Evolutionary conservation across 306 rosid species (phyloP).

Genomic region (Sicyos baderoa): DNA sequence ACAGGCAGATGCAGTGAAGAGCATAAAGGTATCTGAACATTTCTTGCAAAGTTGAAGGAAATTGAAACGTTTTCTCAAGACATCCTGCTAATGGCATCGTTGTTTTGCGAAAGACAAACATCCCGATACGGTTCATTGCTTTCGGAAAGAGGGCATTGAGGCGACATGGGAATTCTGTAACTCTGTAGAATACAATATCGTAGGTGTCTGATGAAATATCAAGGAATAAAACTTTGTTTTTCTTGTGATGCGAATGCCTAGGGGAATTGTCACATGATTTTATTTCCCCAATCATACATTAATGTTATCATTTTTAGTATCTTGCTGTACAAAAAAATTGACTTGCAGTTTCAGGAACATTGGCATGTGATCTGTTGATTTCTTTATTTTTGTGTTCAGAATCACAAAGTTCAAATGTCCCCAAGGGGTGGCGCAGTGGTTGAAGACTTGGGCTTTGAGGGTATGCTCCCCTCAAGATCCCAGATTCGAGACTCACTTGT

Average conservation of each 20-base stretch:
- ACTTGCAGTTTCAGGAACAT: slow-evolving; percentile 7
- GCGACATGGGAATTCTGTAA: neutral
- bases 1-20: neutral
- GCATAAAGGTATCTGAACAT: neutral
- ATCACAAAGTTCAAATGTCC: too few relatives aligned
- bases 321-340: neutral
- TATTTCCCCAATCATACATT: neutral
- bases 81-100: neutral
- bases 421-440: too few relatives aligned
- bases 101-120: neutral
- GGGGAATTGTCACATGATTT: neutral
- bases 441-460: too few relatives aligned
- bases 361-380: too few relatives aligned
- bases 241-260: neutral
- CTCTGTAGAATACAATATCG: slow-evolving; percentile 18
- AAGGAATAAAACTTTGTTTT: neutral
- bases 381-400: too few relatives aligned
- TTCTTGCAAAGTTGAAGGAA: slow-evolving; percentile 1
- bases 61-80: slow-evolving; percentile 1
- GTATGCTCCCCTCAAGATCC: too few relatives aligned
- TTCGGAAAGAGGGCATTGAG: neutral
- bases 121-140: neutral
- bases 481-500: too few relatives aligned
- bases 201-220: neutral
- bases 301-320: neutral